Conservation (phyloP, 1,284 basidiomycete genomes). For the Puccinia coronata region DNA sequence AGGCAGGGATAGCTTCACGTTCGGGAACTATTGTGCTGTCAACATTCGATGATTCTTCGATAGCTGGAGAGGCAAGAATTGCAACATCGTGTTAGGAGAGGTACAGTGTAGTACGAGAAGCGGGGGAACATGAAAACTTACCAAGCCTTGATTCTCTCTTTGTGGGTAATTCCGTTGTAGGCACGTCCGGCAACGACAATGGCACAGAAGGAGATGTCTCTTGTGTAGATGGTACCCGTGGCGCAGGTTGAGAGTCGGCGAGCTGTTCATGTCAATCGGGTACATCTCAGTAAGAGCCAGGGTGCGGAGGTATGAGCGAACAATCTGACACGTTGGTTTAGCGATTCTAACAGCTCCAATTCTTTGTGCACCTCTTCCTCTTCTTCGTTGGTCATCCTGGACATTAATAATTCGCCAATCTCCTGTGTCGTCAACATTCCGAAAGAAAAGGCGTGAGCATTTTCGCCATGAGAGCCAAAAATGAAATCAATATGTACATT, state of each 20-base stretch:
- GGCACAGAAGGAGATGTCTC: neutral
- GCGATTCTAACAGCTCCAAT: constrained; percentile 59
- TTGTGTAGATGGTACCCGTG: neutral
- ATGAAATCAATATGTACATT: constrained; percentile 54
- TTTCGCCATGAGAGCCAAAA: too few relatives aligned
- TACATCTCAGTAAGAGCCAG: neutral
- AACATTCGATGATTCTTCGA: neutral
- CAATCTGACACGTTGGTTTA: neutral
- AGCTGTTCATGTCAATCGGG: neutral
- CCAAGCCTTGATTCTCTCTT: neutral
- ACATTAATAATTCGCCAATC: constrained; percentile 82
- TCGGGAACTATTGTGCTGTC: neutral
- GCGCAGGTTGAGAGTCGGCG: neutral
- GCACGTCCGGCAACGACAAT: constrained; percentile 14
- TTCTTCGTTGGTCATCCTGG: constrained; percentile 79
- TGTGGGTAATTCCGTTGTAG: constrained; percentile 3
- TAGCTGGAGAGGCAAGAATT: neutral
- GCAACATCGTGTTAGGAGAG: neutral
- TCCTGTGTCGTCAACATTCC: constrained; percentile 62
- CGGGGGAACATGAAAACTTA: neutral
- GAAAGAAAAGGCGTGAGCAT: too few relatives aligned
- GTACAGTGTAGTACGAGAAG: neutral
- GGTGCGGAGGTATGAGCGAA: neutral
- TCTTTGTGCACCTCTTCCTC: constrained; percentile 90
- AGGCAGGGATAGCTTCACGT: constrained; percentile 24